Conservation (phyloP, 2,329 filamentous ascomycete species). For the Dactylonectria macrodidyma region DNA sequence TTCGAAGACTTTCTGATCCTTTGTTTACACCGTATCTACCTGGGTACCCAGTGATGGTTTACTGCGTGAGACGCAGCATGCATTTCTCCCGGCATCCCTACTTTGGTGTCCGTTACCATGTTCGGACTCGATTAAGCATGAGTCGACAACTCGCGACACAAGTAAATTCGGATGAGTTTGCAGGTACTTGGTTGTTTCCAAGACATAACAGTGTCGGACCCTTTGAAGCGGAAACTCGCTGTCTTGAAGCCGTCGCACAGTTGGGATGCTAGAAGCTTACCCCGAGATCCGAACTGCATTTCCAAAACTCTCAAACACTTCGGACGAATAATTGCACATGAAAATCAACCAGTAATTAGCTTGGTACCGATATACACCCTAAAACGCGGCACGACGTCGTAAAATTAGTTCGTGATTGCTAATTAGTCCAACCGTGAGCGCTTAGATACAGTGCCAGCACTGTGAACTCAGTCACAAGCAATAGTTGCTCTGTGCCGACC, state of each 20-base stretch:
- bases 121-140: not conserved
- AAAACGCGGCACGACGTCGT: slow-evolving; percentile 2
- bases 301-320: not conserved
- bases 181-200: not conserved
- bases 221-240: not conserved
- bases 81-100: slow-evolving; percentile 9
- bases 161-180: not conserved
- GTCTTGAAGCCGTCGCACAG: not conserved
- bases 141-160: not conserved
- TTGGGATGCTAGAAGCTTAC: not conserved
- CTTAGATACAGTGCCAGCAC: slow-evolving; percentile 14
- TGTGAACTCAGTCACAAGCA: slow-evolving; percentile 6
- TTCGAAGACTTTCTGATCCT: not conserved
- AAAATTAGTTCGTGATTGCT: slow-evolving; percentile 15
- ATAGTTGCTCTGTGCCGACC: not conserved
- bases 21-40: not conserved
- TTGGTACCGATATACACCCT: not conserved
- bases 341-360: not conserved
- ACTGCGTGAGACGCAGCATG: not conserved
- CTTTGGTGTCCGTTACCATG: not conserved
- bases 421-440: slow-evolving; percentile 1
- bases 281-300: not conserved
- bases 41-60: not conserved
- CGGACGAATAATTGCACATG: not conserved
- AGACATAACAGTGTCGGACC: too few species aligned